A percentile compares a stretch with the other conserved stretches of the same genome.
phyloP scores from a whole-genome alignment of 164 flowering plant species.

The Tetracentron sinense region DNA sequence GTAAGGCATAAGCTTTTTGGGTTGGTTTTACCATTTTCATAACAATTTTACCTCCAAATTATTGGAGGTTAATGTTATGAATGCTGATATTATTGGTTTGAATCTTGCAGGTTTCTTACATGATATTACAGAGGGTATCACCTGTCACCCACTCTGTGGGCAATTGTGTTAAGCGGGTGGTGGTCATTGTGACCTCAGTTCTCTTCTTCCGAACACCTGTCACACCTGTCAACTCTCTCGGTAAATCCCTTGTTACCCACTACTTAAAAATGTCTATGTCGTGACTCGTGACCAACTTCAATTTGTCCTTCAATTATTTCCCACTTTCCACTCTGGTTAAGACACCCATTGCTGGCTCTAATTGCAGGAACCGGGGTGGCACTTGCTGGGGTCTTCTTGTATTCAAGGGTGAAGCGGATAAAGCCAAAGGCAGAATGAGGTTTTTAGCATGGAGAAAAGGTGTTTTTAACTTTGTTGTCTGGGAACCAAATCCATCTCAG shows the following conservation, averaged over 20 bases:
- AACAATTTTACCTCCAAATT: too few species aligned
- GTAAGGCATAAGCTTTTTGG: too few species aligned
- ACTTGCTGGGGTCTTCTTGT: slow-evolving; percentile 94
- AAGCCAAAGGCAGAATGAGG: too few species aligned
- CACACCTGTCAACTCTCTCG: slow-evolving; percentile 71
- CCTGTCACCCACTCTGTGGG: slow-evolving; percentile 97
- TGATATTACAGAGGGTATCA: slow-evolving; percentile 88
- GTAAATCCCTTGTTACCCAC: slow-evolving; percentile 32
- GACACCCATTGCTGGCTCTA: not conserved
- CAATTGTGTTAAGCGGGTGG: slow-evolving; percentile 95
- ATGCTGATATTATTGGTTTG: slow-evolving; percentile 9
- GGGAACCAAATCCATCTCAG: too few species aligned
- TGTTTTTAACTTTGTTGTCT: too few species aligned
- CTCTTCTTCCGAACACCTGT: slow-evolving; percentile 88
- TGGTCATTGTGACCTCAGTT: slow-evolving; percentile 86
- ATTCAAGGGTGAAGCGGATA: too few species aligned
- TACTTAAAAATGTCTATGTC: not conserved
- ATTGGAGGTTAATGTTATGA: not conserved
- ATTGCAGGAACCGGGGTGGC: slow-evolving; percentile 84
- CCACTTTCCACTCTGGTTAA: not conserved
- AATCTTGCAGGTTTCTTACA: slow-evolving; percentile 78
- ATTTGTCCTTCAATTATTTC: not conserved
- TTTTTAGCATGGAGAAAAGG: too few species aligned
- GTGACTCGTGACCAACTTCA: not conserved
- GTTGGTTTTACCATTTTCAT: too few species aligned